Conservation (phyloP, 441 rosid genomes). For the Mallotus repandus region DNA sequence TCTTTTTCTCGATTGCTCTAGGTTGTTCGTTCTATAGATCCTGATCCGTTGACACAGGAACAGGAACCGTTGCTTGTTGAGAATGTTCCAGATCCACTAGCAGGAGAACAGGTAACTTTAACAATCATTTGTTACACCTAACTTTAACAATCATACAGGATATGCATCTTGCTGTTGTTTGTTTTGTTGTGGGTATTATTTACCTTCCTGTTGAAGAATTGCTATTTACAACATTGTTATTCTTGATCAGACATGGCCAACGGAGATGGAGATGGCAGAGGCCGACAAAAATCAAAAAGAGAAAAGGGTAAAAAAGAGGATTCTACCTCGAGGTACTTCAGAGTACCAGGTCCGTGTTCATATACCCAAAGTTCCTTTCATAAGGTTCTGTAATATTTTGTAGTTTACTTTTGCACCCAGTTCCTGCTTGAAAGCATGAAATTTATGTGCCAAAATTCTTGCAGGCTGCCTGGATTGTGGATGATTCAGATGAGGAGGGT, state of each 20-base stretch:
- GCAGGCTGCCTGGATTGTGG: conserved; percentile 98
- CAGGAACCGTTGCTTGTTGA: conserved; percentile 81
- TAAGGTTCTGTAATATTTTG: background rate
- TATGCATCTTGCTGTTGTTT: background rate
- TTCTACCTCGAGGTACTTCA: conserved; percentile 86
- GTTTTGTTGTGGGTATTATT: background rate
- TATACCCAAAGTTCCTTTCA: background rate
- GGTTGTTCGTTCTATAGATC: conserved; percentile 57
- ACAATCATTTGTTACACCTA: conserved; percentile 1
- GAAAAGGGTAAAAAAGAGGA: conserved; percentile 53
- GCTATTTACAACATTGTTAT: conserved; percentile 14
- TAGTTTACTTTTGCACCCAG: background rate
- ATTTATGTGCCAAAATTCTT: conserved; percentile 7
- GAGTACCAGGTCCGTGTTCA: conserved; percentile 75
- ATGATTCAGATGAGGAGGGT: conserved; percentile 65
- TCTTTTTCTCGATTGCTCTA: conserved; percentile 17
- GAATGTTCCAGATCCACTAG: conserved; percentile 81
- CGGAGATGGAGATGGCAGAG: conserved; percentile 91
- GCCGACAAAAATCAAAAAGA: conserved; percentile 64
- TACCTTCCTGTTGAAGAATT: conserved; percentile 4
- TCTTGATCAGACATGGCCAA: conserved; percentile 86
- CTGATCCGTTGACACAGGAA: conserved; percentile 68
- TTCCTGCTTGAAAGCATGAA: background rate
- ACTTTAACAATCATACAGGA: too few species aligned
- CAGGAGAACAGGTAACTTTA: conserved; percentile 81